Conservation (phyloP, 2,329 filamentous ascomycete genomes). For the Sclerotinia spermophila region DNA sequence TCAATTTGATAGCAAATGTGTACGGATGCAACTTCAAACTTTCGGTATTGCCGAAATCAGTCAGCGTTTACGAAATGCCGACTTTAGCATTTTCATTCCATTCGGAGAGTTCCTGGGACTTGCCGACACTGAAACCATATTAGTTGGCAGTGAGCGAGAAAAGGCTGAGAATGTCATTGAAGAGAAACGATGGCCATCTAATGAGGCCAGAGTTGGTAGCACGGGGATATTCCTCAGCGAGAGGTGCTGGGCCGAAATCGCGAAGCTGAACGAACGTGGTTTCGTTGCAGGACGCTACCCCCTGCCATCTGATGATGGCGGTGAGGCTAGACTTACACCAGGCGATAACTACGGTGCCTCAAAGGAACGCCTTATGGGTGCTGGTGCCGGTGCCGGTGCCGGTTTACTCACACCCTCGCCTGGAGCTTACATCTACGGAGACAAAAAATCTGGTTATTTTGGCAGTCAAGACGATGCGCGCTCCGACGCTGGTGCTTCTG, state of each 20-base stretch:
- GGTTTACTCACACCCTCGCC: slow-evolving; percentile 51
- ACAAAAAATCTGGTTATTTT: slow-evolving; percentile 80
- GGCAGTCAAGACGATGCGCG: slow-evolving; percentile 71
- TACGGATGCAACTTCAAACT: slow-evolving; percentile 88
- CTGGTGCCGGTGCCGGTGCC: slow-evolving; percentile 41
- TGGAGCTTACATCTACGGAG: slow-evolving; percentile 62
- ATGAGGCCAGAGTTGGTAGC: slow-evolving; percentile 84
- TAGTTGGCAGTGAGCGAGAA: slow-evolving; percentile 89
- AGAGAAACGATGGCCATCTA: slow-evolving; percentile 85
- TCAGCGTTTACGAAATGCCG: slow-evolving; percentile 83
- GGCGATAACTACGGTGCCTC: slow-evolving; percentile 58
- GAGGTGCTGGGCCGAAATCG: slow-evolving; percentile 88
- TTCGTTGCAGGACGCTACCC: slow-evolving; percentile 53
- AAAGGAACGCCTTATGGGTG: slow-evolving; percentile 54
- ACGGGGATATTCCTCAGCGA: slow-evolving; percentile 96
- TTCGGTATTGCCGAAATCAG: slow-evolving; percentile 97
- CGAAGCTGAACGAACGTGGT: slow-evolving; percentile 64
- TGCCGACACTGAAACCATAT: slow-evolving; percentile 75
- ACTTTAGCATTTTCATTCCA: slow-evolving; percentile 93
- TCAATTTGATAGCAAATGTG: slow-evolving; percentile 98
- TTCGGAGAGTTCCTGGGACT: slow-evolving; percentile 94
- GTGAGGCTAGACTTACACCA: slow-evolving; percentile 57
- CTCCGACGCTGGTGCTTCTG: slow-evolving; percentile 89
- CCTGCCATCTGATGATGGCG: slow-evolving; percentile 55
- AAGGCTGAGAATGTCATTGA: slow-evolving; percentile 90